These are phyloP conservation scores for Vitis hybrid DNA, from an alignment of 177 flowering plant genomes.

Conservation along the genomic window DNA sequence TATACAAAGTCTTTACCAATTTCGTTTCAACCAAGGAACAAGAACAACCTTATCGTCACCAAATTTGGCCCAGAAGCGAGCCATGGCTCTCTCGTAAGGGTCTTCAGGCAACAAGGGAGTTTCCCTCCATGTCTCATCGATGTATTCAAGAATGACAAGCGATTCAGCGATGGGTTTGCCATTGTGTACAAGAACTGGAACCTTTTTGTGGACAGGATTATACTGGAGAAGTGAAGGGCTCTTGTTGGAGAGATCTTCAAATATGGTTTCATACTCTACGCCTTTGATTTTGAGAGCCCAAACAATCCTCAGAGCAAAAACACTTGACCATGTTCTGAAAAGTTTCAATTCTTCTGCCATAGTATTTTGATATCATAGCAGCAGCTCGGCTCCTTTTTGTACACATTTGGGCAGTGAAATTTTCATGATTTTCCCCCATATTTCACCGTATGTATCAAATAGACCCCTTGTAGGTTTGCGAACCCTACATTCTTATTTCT, in stretches of 20 bases:
- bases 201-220: slow-evolving; percentile 7
- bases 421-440: too few species aligned
- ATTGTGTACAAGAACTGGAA: slow-evolving; percentile 7
- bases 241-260: slow-evolving; percentile 9
- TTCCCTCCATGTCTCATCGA: slow-evolving; percentile 17
- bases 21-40: neutral
- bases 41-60: slow-evolving; percentile 14
- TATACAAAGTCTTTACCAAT: neutral
- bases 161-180: slow-evolving; percentile 6
- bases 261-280: neutral
- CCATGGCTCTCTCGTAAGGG: slow-evolving; percentile 13
- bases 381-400: too few species aligned
- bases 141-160: slow-evolving; percentile 9
- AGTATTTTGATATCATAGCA: neutral
- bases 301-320: slow-evolving; percentile 9
- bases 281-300: slow-evolving; percentile 17
- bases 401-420: too few species aligned
- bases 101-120: slow-evolving; percentile 17
- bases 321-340: slow-evolving; percentile 17
- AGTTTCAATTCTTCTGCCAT: slow-evolving; percentile 22
- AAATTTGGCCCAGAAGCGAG: slow-evolving; percentile 22
- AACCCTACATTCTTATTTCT: too few species aligned
- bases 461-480: too few species aligned
- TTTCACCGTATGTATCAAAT: too few species aligned
- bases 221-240: slow-evolving; percentile 5